phyloP scores from a whole-genome alignment of 2,329 filamentous ascomycete genomes.

The Xylaria digitata region DNA sequence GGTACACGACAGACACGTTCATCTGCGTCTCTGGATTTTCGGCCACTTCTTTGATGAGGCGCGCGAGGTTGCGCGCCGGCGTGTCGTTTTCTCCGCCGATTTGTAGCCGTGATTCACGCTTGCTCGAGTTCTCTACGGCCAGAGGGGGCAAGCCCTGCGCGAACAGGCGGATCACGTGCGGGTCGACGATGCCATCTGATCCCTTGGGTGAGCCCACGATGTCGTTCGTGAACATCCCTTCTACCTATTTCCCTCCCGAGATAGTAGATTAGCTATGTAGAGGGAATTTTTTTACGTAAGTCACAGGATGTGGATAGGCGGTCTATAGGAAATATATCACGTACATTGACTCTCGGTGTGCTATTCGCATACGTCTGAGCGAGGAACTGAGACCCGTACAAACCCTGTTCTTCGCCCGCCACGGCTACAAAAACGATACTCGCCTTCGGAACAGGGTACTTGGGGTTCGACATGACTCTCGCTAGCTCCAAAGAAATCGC shows the following conservation, averaged over 20 bases:
- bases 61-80: slow-evolving; percentile 64
- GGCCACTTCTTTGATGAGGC: slow-evolving; percentile 66
- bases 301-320: too few species aligned
- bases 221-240: slow-evolving; percentile 68
- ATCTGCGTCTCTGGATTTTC: slow-evolving; percentile 63
- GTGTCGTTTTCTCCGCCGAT: slow-evolving; percentile 66
- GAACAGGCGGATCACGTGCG: slow-evolving; percentile 66
- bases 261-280: background rate
- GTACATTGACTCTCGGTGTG: slow-evolving; percentile 52
- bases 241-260: slow-evolving; percentile 53
- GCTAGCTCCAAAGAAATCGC: slow-evolving; percentile 67
- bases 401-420: slow-evolving; percentile 67
- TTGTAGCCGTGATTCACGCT: slow-evolving; percentile 54
- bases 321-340: slow-evolving; percentile 7
- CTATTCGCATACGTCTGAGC: slow-evolving; percentile 64
- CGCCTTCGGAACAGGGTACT: slow-evolving; percentile 55
- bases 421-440: slow-evolving; percentile 68
- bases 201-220: slow-evolving; percentile 64
- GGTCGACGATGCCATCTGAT: slow-evolving; percentile 58
- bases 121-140: slow-evolving; percentile 53
- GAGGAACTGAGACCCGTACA: slow-evolving; percentile 63
- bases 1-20: slow-evolving; percentile 67
- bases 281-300: too few species aligned
- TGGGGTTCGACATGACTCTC: slow-evolving; percentile 60
- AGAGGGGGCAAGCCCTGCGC: slow-evolving; percentile 59